A percentile compares a stretch with the other conserved stretches of the same genome.
These are phyloP conservation scores for Trichoderma polysporum DNA, from an alignment of 2,329 filamentous ascomycete species.

Conservation along the genomic window DNA sequence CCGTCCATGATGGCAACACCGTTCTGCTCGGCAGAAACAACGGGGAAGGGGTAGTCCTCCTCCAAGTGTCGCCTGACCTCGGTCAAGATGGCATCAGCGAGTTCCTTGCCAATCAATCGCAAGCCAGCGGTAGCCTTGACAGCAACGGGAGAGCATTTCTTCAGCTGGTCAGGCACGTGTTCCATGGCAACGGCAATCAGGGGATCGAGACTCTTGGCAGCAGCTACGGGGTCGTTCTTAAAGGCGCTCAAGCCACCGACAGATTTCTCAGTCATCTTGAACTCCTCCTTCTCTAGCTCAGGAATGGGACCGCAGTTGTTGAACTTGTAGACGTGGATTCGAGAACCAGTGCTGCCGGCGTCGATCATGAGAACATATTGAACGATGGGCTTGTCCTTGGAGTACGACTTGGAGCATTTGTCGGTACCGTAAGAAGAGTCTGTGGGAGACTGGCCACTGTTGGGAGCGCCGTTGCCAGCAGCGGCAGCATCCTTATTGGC, in stretches of 20 bases:
- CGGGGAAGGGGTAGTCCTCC: slow-evolving; percentile 88
- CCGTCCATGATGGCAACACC: slow-evolving; percentile 98
- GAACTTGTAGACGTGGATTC: slow-evolving; percentile 98
- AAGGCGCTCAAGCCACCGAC: slow-evolving; percentile 85
- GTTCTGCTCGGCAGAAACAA: slow-evolving; percentile 79
- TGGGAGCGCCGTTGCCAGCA: slow-evolving; percentile 22
- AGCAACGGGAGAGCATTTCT: slow-evolving; percentile 90
- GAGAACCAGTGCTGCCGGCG: slow-evolving; percentile 93
- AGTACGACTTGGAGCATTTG: slow-evolving; percentile 79
- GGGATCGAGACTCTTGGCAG: slow-evolving; percentile 84
- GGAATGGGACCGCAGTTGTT: slow-evolving; percentile 98
- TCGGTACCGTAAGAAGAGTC: slow-evolving; percentile 66
- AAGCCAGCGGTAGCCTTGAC: slow-evolving; percentile 97
- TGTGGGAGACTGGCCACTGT: slow-evolving; percentile 52
- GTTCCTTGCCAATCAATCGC: slow-evolving; percentile 77
- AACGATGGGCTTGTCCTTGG: slow-evolving; percentile 86
- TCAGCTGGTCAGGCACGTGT: slow-evolving; percentile 82
- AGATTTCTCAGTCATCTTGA: slow-evolving; percentile 88
- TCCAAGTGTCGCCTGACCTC: slow-evolving; percentile 84
- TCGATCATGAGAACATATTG: slow-evolving; percentile 99
- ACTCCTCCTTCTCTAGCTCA: slow-evolving; percentile 87
- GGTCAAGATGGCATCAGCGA: slow-evolving; percentile 79
- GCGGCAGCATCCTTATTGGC: slow-evolving; percentile 18
- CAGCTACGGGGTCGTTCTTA: slow-evolving; percentile 78
- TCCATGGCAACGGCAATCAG: slow-evolving; percentile 84